These are phyloP conservation scores for Trebouxia gelatinosa DNA, from an alignment of 163 green algal species.

Conservation along the genomic window DNA sequence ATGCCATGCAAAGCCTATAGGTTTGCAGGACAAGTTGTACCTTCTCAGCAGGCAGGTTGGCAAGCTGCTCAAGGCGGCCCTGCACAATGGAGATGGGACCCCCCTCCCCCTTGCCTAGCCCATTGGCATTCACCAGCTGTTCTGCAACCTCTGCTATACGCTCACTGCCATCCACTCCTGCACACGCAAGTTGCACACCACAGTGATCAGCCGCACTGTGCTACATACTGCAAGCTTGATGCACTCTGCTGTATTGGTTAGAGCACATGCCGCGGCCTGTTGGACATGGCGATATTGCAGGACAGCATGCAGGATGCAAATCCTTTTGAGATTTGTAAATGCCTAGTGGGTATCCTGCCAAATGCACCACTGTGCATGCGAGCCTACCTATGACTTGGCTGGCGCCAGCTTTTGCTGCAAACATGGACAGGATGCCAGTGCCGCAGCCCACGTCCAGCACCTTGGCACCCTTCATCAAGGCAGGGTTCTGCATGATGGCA, in stretches of 20 bases:
- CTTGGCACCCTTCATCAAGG: conserved; percentile 61
- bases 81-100: conserved; percentile 72
- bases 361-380: too few species aligned
- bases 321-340: background rate
- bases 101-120: conserved; percentile 28
- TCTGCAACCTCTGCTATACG: conserved; percentile 66
- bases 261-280: too few species aligned
- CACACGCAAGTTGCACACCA: conserved; percentile 1
- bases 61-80: conserved; percentile 80
- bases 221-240: too few species aligned
- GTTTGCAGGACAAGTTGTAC: conserved; percentile 28
- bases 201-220: too few species aligned
- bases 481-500: conserved; percentile 79
- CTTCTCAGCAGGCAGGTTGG: conserved; percentile 58
- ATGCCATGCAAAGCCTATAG: background rate
- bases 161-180: conserved; percentile 73
- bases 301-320: too few species aligned
- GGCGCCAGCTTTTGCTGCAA: conserved; percentile 43
- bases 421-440: conserved; percentile 95
- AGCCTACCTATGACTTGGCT: background rate
- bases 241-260: too few species aligned
- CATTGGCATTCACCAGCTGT: conserved; percentile 51
- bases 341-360: background rate
- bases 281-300: too few species aligned
- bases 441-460: conserved; percentile 95